These are phyloP conservation scores for Wallacemonas sp. DNA, from an alignment of 208 protist genomes.

Conservation along the genomic window DNA sequence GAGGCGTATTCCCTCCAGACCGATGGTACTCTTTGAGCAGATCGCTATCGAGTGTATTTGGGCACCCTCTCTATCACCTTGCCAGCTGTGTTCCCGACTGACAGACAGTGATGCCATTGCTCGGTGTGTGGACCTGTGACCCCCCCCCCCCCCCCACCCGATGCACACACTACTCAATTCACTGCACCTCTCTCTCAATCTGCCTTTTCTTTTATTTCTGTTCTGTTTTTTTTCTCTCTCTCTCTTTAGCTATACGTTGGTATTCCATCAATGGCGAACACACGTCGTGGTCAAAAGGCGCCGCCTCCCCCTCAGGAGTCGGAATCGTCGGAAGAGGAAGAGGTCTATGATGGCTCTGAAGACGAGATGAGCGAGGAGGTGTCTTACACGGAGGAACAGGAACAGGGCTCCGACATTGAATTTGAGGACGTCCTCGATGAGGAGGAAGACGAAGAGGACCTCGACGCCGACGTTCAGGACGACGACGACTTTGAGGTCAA, in stretches of 20 bases:
- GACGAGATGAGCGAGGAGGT: slow-evolving; percentile 19
- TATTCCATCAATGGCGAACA: background rate
- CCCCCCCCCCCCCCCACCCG: too few species aligned
- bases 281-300: slow-evolving; percentile 4
- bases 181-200: too few species aligned
- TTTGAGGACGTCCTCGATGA: slow-evolving; percentile 57
- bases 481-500: slow-evolving; percentile 87
- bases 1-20: too few species aligned
- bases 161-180: too few species aligned
- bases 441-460: slow-evolving; percentile 47
- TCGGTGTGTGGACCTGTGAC: too few species aligned
- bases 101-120: too few species aligned
- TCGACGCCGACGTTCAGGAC: slow-evolving; percentile 49
- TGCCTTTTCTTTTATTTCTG: background rate
- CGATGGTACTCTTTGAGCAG: too few species aligned
- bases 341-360: background rate
- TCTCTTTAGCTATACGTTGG: background rate
- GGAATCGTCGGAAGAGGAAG: slow-evolving; percentile 5
- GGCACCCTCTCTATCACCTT: too few species aligned
- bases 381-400: background rate
- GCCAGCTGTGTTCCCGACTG: too few species aligned
- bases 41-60: too few species aligned
- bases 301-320: slow-evolving; percentile 2
- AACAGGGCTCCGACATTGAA: slow-evolving; percentile 43
- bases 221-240: background rate